phyloP scores from a whole-genome alignment of 441 rosid genomes.

The Populus hybrid region DNA sequence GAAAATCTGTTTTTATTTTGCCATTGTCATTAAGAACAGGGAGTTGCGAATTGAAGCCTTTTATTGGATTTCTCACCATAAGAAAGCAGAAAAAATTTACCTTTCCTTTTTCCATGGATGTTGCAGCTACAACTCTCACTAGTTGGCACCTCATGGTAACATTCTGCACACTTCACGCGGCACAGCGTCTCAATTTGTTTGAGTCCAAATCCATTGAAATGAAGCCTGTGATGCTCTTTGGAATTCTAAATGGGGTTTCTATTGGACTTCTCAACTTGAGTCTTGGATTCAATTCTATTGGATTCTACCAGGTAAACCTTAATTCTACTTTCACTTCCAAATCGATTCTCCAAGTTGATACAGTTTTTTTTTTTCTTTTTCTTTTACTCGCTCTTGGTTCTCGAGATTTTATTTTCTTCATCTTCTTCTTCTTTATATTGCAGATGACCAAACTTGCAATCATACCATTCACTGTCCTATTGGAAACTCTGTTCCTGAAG shows the following conservation, averaged over 20 bases:
- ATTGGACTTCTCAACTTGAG: slow-evolving; percentile 92
- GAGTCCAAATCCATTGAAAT: slow-evolving; percentile 76
- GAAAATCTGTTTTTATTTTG: neutral
- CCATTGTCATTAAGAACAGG: neutral
- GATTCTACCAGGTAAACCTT: slow-evolving; percentile 76
- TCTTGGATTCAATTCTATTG: slow-evolving; percentile 94
- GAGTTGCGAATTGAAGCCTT: neutral
- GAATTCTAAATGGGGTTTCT: slow-evolving; percentile 90
- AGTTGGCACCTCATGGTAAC: slow-evolving; percentile 98
- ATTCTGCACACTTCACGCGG: slow-evolving; percentile 81
- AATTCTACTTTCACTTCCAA: neutral
- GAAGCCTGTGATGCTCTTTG: slow-evolving; percentile 87
- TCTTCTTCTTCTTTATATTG: neutral
- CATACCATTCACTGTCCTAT: slow-evolving; percentile 86
- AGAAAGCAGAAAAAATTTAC: neutral
- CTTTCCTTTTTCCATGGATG: neutral
- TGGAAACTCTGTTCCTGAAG: slow-evolving; percentile 89
- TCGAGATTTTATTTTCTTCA: neutral
- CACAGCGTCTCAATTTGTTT: slow-evolving; percentile 69
- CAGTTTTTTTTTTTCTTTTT: too few species aligned
- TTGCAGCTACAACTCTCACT: slow-evolving; percentile 82
- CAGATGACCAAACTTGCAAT: slow-evolving; percentile 99
- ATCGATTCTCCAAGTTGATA: too few species aligned
- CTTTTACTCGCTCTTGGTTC: neutral
- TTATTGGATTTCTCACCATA: neutral